A percentile compares a stretch with the other conserved stretches of the same genome.
phyloP scores from a whole-genome alignment of 495 filamentous ascomycete species.

The Penicillium parvum region DNA sequence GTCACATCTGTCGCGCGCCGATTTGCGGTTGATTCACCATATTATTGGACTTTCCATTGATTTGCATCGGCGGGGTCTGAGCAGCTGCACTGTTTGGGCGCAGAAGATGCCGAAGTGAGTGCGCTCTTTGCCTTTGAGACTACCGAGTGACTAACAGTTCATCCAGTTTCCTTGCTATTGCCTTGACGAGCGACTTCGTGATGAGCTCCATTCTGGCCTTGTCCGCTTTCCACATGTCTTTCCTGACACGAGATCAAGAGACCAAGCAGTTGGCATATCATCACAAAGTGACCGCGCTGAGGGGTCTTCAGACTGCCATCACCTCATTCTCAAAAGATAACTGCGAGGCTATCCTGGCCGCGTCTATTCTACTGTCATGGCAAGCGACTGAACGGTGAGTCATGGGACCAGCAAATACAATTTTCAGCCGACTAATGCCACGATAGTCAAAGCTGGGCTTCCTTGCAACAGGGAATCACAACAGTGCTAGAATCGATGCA shows the following conservation, averaged over 20 bases:
- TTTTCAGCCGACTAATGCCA: slow-evolving; percentile 24
- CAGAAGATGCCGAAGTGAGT: slow-evolving; percentile 87
- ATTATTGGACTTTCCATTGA: slow-evolving; percentile 81
- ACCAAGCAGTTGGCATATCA: slow-evolving; percentile 82
- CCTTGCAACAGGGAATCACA: slow-evolving; percentile 85
- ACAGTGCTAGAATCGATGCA: slow-evolving; percentile 90
- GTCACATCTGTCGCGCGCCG: slow-evolving; percentile 63
- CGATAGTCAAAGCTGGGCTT: slow-evolving; percentile 83
- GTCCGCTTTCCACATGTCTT: slow-evolving; percentile 86
- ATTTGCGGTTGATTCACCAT: slow-evolving; percentile 87
- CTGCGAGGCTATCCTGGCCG: slow-evolving; percentile 86
- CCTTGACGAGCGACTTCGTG: slow-evolving; percentile 75
- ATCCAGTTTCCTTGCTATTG: slow-evolving; percentile 76
- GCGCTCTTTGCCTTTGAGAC: background rate
- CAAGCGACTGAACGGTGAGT: slow-evolving; percentile 94
- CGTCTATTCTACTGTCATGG: slow-evolving; percentile 91
- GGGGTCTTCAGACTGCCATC: slow-evolving; percentile 84
- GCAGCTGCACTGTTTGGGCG: slow-evolving; percentile 85
- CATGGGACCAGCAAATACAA: background rate
- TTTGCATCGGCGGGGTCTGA: slow-evolving; percentile 69
- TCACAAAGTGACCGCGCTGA: slow-evolving; percentile 77
- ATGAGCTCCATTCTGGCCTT: slow-evolving; percentile 90
- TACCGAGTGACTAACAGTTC: background rate
- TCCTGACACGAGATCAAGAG: slow-evolving; percentile 74
- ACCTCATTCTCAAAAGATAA: slow-evolving; percentile 78